Evolutionary conservation across 73 alveolate species (phyloP).

Genomic region (Paramecium sonneborni): DNA sequence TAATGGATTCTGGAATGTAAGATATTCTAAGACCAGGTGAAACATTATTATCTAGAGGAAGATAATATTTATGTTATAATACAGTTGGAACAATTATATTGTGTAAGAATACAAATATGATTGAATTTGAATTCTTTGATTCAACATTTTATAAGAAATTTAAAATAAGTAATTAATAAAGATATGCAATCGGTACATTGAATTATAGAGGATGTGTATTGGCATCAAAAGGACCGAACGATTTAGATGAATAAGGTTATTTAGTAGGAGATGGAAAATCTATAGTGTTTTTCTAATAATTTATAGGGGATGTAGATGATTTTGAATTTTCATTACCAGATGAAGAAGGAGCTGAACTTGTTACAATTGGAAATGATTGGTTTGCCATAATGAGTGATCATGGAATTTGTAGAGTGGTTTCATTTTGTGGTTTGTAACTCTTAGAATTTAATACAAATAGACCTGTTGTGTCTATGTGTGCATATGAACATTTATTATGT

Average conservation of each 20-base stretch:
- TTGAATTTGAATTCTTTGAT: slow-evolving; percentile 53
- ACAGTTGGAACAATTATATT: not conserved
- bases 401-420: slow-evolving; percentile 27
- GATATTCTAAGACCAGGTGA: slow-evolving; percentile 50
- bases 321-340: not conserved
- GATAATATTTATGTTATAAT: slow-evolving; percentile 18
- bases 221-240: slow-evolving; percentile 49
- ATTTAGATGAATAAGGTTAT: slow-evolving; percentile 4
- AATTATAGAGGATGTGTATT: slow-evolving; percentile 56
- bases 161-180: not conserved
- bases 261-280: slow-evolving; percentile 14
- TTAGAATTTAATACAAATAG: slow-evolving; percentile 18
- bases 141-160: slow-evolving; percentile 22
- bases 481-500: slow-evolving; percentile 41
- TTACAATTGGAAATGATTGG: slow-evolving; percentile 64
- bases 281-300: not conserved
- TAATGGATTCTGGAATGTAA: not conserved
- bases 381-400: slow-evolving; percentile 62
- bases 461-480: slow-evolving; percentile 54
- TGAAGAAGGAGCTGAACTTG: slow-evolving; percentile 57
- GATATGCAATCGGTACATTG: not conserved
- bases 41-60: not conserved
- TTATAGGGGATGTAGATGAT: not conserved
- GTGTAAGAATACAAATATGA: not conserved
- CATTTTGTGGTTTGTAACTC: slow-evolving; percentile 46